phyloP scores from a whole-genome alignment of 1,284 basidiomycete species.

The Malassezia yamatoensis region DNA sequence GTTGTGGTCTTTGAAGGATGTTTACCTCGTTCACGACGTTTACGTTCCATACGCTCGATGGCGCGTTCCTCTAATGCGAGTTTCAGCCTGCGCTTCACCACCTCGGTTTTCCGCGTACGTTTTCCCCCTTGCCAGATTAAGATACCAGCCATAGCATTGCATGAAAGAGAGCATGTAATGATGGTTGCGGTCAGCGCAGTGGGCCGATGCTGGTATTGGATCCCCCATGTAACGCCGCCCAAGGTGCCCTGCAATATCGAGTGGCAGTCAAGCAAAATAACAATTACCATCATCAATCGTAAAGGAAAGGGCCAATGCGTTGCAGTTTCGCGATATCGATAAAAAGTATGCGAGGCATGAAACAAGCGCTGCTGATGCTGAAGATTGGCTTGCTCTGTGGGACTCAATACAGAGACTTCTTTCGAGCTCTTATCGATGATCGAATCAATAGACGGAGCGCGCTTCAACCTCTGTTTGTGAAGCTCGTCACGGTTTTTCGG shows the following conservation, averaged over 20 bases:
- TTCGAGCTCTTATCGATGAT: conserved; percentile 31
- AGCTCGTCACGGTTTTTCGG: neutral
- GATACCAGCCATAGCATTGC: conserved; percentile 67
- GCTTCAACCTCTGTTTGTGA: conserved; percentile 18
- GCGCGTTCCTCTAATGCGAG: conserved; percentile 56
- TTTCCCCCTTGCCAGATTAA: conserved; percentile 69
- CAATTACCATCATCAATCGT: conserved; percentile 40
- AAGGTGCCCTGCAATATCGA: conserved; percentile 54
- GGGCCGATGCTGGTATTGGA: conserved; percentile 51
- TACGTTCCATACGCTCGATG: conserved; percentile 19
- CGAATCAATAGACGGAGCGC: conserved; percentile 35
- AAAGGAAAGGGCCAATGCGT: conserved; percentile 66
- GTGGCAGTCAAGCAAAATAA: conserved; percentile 38
- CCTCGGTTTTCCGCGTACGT: conserved; percentile 64
- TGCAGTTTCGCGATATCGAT: conserved; percentile 71
- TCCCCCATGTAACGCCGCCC: conserved; percentile 66
- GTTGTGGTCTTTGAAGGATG: no score
- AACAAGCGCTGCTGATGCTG: conserved; percentile 43
- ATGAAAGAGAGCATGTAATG: conserved; percentile 66
- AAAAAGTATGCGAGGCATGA: conserved; percentile 57
- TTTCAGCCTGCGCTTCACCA: conserved; percentile 62
- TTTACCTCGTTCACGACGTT: neutral
- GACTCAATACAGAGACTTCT: conserved; percentile 39
- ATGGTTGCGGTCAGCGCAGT: conserved; percentile 57
- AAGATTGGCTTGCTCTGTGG: conserved; percentile 37